A percentile compares a stretch with the other conserved stretches of the same genome.
phyloP scores from a whole-genome alignment of 2,329 filamentous ascomycete species.

The Hirsutella minnesotensis region DNA sequence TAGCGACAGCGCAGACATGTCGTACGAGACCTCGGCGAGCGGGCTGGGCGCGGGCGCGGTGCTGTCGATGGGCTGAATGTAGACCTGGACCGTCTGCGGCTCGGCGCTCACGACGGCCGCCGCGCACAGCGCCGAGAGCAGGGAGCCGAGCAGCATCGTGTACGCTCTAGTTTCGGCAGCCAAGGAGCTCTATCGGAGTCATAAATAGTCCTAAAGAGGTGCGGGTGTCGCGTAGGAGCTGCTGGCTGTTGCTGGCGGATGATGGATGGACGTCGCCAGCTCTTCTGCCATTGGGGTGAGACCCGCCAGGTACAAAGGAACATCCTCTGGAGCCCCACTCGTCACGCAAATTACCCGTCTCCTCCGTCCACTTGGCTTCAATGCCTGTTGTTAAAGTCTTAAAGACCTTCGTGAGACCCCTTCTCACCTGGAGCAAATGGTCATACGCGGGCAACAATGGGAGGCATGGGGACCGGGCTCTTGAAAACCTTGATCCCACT shows the following conservation, averaged over 20 bases:
- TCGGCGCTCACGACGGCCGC: slow-evolving; percentile 25
- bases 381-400: too few species aligned
- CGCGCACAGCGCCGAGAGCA: slow-evolving; percentile 31
- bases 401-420: too few species aligned
- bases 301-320: background rate
- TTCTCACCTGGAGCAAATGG: too few species aligned
- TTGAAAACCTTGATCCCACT: too few species aligned
- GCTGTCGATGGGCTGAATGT: slow-evolving; percentile 37
- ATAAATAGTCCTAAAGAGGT: background rate
- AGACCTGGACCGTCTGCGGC: slow-evolving; percentile 36
- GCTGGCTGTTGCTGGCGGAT: too few species aligned
- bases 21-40: slow-evolving; percentile 48
- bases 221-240: background rate
- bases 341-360: too few species aligned
- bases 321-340: too few species aligned
- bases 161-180: background rate
- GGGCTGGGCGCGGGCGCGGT: slow-evolving; percentile 16
- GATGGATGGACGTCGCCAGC: too few species aligned
- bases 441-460: too few species aligned
- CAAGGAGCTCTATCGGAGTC: background rate
- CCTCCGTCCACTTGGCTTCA: too few species aligned
- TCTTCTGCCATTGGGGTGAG: background rate
- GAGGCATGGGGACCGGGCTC: too few species aligned
- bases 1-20: slow-evolving; percentile 29
- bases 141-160: slow-evolving; percentile 28